Evolutionary conservation across 2,329 filamentous ascomycete genomes (phyloP), one percentile per base, ranked within the genome.

Genomic region (Fragosphaeria purpurea): DNA sequence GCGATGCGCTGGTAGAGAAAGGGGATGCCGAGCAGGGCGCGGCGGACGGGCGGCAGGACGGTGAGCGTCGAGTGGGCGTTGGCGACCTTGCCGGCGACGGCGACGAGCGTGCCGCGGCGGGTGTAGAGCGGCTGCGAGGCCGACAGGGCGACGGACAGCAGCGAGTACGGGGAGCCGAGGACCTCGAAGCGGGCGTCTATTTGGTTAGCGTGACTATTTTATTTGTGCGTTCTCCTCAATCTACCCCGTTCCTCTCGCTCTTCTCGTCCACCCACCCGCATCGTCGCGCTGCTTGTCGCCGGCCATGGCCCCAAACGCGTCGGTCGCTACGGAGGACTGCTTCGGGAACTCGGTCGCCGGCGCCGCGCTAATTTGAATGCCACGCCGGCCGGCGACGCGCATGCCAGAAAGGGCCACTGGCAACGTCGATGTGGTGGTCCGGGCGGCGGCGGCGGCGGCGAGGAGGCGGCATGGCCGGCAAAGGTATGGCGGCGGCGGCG

Each of bases 111-210:
- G 49, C 94, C 94, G 61, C 89, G 82, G 59, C 91, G 80, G 30
- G 93, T 96, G 68, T 93, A 96, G 46, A 98, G 81, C 60, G 86
- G 85, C 67, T 97, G 91, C 35, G 91, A 97, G 41, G 93, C 87
- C 38, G 93, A 94, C 48, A 98, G 79, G 7, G 85, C 88, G 57
- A 95, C 90, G 30, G 91, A 96, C 59, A 98, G 83, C 56, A 98
- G 81, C 50, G 93, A 97, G 68, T 93, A 93, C 1, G 91, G 89
- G 31, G 87, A 80, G 55, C 93, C 93, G 57, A 98, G 74, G 45
- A 97, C 88, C 68, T 97, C 88, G 67, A 98, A 98, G 52, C 83
- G 83, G 50, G 93, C 93, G 77, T 97, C 93, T 96, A 59, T 7
- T n/a, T n/a, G n/a, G n/a, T n/a, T n/a, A n/a, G n/a, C n/a, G n/a